These are phyloP conservation scores for Hymenoscyphus fraxineus DNA, from an alignment of 2,329 filamentous ascomycete genomes.

Conservation along the genomic window DNA sequence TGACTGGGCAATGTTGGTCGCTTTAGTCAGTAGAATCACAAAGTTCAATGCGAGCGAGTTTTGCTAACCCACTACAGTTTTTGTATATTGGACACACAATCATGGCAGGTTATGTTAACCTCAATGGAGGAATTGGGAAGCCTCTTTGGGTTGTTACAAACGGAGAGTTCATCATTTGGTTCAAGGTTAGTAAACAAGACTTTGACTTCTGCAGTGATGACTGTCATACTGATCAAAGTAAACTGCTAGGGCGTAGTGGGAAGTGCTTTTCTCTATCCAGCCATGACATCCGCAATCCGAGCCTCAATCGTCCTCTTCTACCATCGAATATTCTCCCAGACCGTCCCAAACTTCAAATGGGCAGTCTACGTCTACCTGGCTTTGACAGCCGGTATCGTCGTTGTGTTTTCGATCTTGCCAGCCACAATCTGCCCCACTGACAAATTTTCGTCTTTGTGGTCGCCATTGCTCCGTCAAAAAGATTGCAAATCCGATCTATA, in stretches of 20 bases:
- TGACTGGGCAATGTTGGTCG: slow-evolving; percentile 6
- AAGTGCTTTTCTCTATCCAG: slow-evolving; percentile 4
- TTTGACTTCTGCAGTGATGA: not conserved
- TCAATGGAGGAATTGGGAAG: slow-evolving; percentile 7
- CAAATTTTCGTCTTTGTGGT: not conserved
- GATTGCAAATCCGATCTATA: slow-evolving; percentile 5
- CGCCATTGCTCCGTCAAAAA: slow-evolving; percentile 1
- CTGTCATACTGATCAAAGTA: not conserved
- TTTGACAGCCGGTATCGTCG: not conserved
- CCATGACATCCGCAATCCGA: slow-evolving; percentile 6
- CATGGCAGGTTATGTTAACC: slow-evolving; percentile 5
- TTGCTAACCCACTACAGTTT: not conserved
- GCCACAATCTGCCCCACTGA: not conserved
- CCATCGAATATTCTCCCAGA: slow-evolving; percentile 5
- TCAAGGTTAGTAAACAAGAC: not conserved
- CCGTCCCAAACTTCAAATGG: slow-evolving; percentile 1
- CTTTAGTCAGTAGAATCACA: not conserved
- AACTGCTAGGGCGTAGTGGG: not conserved
- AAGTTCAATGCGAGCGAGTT: not conserved
- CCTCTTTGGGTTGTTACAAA: slow-evolving; percentile 3
- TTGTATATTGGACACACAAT: slow-evolving; percentile 7
- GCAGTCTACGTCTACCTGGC: slow-evolving; percentile 1
- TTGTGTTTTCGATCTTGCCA: slow-evolving; percentile 2
- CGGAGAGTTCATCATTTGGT: slow-evolving; percentile 1
- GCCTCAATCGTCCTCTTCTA: slow-evolving; percentile 6